Percentiles rank a stretch among this genome's conserved stretches.
Conservation (phyloP, 257 asterid genomes). For the Petunia secreta region DNA sequence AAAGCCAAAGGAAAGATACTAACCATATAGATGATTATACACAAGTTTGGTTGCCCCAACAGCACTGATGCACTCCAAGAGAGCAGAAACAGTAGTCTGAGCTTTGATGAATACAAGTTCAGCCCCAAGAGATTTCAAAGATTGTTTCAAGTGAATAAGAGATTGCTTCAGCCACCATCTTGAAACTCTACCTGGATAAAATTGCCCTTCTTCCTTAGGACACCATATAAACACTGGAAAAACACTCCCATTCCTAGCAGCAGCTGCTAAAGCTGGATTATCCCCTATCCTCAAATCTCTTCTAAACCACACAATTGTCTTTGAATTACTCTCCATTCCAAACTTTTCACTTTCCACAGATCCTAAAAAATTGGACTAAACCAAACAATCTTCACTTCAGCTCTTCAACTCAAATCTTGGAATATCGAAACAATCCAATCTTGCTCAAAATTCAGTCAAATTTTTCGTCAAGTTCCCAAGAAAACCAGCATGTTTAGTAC, state of each 20-base stretch:
- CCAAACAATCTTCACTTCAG: background rate
- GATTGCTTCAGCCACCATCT: conserved; percentile 98
- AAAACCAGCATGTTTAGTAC: background rate
- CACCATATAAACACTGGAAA: conserved; percentile 90
- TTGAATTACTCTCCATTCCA: conserved; percentile 62
- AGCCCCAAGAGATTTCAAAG: conserved; percentile 84
- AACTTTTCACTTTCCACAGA: conserved; percentile 14
- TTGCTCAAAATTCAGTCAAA: conserved; percentile 12
- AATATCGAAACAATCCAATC: conserved; percentile 3
- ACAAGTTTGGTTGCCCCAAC: conserved; percentile 81
- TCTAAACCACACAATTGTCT: conserved; percentile 90
- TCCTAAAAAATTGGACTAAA: conserved; percentile 12
- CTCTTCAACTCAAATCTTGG: conserved; percentile 2
- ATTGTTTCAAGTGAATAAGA: conserved; percentile 67
- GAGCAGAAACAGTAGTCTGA: conserved; percentile 67
- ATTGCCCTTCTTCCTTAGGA: conserved; percentile 84
- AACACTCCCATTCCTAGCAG: conserved; percentile 73
- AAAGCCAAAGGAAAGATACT: conserved; percentile 14
- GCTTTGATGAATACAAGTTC: conserved; percentile 69
- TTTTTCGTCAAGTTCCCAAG: conserved; percentile 2
- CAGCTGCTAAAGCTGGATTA: conserved; percentile 91
- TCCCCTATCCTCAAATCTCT: conserved; percentile 95
- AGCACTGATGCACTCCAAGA: conserved; percentile 60
- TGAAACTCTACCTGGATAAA: conserved; percentile 87
- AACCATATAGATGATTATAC: conserved; percentile 88